These are phyloP conservation scores for Amaranthus palmeri DNA, from an alignment of 148 eudicot species.

Conservation along the genomic window DNA sequence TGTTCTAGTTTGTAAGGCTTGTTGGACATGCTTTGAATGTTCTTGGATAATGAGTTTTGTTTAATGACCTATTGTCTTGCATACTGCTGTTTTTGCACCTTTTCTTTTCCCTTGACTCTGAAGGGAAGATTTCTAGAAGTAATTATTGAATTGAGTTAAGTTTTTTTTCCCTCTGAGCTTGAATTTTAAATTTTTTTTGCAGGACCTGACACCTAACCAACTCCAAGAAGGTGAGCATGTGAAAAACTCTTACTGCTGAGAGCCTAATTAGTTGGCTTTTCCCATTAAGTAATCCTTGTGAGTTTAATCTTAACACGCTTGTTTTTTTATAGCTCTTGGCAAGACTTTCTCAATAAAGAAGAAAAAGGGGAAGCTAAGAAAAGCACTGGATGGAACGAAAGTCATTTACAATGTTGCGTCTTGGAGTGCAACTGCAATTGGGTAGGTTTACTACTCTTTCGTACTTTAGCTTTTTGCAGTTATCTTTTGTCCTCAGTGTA, in stretches of 20 bases:
- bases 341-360: slow-evolving; percentile 79
- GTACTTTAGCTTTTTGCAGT: neutral
- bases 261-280: neutral
- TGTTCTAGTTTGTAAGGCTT: no score
- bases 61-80: neutral
- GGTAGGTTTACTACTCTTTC: slow-evolving; percentile 42
- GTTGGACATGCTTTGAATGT: no score
- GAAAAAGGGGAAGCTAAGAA: slow-evolving; percentile 87
- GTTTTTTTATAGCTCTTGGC: slow-evolving; percentile 60
- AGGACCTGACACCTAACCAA: slow-evolving; percentile 80
- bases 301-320: neutral
- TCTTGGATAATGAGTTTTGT: no score
- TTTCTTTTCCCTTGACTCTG: neutral
- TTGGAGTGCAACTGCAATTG: slow-evolving; percentile 98
- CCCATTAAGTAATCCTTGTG: neutral
- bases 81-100: neutral
- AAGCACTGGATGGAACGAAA: slow-evolving; percentile 95
- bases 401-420: slow-evolving; percentile 94
- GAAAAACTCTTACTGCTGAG: neutral
- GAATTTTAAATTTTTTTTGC: slow-evolving; percentile 17
- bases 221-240: slow-evolving; percentile 67
- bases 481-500: neutral
- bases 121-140: neutral
- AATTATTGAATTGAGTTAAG: neutral
- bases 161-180: neutral